phyloP scores from a whole-genome alignment of 257 asterid genomes.

The Solanum sejunctum region DNA sequence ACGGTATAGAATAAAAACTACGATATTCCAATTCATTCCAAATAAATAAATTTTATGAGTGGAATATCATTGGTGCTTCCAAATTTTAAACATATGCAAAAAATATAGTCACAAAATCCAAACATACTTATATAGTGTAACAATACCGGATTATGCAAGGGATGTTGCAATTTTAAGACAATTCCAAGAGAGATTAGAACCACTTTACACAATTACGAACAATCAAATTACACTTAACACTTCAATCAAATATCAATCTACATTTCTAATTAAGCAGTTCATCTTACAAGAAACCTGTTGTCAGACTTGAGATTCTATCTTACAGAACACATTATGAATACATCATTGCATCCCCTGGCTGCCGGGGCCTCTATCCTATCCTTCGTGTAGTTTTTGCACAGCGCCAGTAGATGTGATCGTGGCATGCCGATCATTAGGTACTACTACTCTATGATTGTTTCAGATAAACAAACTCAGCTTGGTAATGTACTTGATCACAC shows the following conservation, averaged over 20 bases:
- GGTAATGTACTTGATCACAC: background rate
- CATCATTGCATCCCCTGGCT: background rate
- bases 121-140: background rate
- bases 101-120: background rate
- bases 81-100: background rate
- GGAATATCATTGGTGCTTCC: background rate
- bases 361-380: background rate
- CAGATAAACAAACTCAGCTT: background rate
- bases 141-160: background rate
- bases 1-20: background rate
- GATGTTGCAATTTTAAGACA: background rate
- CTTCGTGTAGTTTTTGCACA: background rate
- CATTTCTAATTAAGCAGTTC: background rate
- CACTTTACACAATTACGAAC: background rate
- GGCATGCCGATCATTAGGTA: background rate
- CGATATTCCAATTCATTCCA: background rate
- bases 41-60: background rate
- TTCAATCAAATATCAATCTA: conserved; percentile 2
- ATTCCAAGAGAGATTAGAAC: background rate
- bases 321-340: conserved; percentile 6
- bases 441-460: background rate
- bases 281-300: conserved; percentile 3
- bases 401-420: background rate
- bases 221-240: background rate
- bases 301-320: background rate